Conservation (phyloP, 192 early-diverging fungal genomes). For the Entomortierella beljakovae region DNA sequence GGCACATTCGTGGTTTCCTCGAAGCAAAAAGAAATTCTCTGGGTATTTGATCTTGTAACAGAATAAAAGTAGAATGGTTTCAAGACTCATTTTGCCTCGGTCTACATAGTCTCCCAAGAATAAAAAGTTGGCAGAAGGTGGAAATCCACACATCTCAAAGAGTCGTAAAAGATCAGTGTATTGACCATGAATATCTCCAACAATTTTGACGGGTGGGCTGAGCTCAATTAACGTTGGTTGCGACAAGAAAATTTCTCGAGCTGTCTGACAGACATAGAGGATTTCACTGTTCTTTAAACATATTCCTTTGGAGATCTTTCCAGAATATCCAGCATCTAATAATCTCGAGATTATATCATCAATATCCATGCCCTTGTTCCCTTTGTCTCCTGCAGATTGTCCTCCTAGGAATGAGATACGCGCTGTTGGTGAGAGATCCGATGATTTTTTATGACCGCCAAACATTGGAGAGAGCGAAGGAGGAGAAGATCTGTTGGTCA, state of each 20-base stretch:
- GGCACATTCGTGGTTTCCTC: constrained; percentile 97
- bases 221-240: constrained; percentile 87
- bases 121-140: constrained; percentile 90
- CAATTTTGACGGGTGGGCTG: constrained; percentile 80
- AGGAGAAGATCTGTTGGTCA: constrained; percentile 3
- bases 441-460: constrained; percentile 7
- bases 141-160: constrained; percentile 95
- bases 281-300: constrained; percentile 92
- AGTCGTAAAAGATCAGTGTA: constrained; percentile 91
- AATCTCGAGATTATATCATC: constrained; percentile 94
- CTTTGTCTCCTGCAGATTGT: constrained; percentile 5
- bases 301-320: constrained; percentile 77
- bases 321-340: constrained; percentile 80
- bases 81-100: constrained; percentile 94
- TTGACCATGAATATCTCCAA: constrained; percentile 97
- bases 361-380: constrained; percentile 57
- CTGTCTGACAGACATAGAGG: constrained; percentile 83
- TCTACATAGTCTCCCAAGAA: constrained; percentile 98
- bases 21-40: constrained; percentile 95
- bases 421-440: constrained; percentile 34
- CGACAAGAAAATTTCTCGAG: constrained; percentile 87
- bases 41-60: constrained; percentile 98
- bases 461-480: constrained; percentile 24
- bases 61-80: constrained; percentile 92
- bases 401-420: constrained; percentile 33